These are phyloP conservation scores for Colletotrichum australisinense DNA, from an alignment of 2,329 filamentous ascomycete species.

Conservation along the genomic window DNA sequence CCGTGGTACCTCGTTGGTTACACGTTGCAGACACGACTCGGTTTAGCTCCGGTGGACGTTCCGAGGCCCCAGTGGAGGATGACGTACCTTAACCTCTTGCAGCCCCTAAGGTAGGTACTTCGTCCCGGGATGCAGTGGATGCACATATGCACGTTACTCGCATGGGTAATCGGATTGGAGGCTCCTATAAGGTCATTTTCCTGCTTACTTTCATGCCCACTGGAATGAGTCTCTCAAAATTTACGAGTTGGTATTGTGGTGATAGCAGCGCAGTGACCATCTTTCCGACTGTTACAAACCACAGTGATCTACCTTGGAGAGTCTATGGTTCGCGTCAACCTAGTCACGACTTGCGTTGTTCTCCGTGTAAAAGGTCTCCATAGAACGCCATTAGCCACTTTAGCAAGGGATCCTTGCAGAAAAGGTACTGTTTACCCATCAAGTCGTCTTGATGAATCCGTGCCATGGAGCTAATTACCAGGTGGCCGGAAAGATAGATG, in stretches of 20 bases:
- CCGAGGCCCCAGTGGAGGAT: not conserved
- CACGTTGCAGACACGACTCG: not conserved
- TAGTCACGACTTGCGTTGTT: too few relatives aligned
- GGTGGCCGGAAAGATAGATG: not conserved
- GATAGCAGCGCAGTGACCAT: too few relatives aligned
- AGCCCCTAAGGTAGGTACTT: not conserved
- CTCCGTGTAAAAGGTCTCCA: too few relatives aligned
- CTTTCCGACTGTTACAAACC: too few relatives aligned
- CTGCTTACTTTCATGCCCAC: too few relatives aligned
- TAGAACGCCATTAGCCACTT: not conserved
- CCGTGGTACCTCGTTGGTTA: not conserved
- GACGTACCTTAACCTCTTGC: not conserved
- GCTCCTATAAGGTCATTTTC: too few relatives aligned
- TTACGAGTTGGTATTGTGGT: too few relatives aligned
- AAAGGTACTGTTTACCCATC: not conserved
- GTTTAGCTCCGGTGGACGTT: not conserved
- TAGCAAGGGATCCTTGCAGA: too few relatives aligned
- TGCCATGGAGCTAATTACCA: not conserved
- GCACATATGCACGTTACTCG: not conserved
- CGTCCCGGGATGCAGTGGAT: not conserved
- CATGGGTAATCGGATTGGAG: not conserved
- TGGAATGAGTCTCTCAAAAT: too few relatives aligned
- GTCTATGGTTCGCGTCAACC: too few relatives aligned
- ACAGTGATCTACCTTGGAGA: too few relatives aligned
- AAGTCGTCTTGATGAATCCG: not conserved